These are phyloP conservation scores for Didymella arachidicola DNA, from an alignment of 2,329 filamentous ascomycete species.

Conservation along the genomic window DNA sequence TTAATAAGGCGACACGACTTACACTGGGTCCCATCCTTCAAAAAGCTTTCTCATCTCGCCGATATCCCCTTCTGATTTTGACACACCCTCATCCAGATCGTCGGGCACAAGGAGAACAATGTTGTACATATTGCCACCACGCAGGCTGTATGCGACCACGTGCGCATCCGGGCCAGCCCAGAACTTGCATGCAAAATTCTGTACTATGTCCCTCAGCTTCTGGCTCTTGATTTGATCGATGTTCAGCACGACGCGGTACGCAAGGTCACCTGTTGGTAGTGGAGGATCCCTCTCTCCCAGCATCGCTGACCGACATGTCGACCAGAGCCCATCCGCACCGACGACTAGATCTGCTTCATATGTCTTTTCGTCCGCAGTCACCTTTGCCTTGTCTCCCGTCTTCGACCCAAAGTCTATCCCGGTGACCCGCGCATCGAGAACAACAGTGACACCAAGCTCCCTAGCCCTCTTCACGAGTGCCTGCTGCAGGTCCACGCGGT, in stretches of 20 bases:
- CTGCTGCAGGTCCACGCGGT: constrained; percentile 68
- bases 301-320: constrained; percentile 58
- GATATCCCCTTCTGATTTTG: constrained; percentile 61
- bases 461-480: constrained; percentile 61
- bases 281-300: constrained; percentile 30
- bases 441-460: constrained; percentile 62
- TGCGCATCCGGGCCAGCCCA: constrained; percentile 71
- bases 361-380: constrained; percentile 53
- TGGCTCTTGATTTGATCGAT: constrained; percentile 61
- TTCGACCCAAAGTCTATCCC: constrained; percentile 57
- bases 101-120: constrained; percentile 72
- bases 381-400: constrained; percentile 40
- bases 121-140: constrained; percentile 68
- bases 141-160: constrained; percentile 68
- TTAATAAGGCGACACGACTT: constrained; percentile 47
- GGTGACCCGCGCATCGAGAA: constrained; percentile 59
- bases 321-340: constrained; percentile 71
- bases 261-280: constrained; percentile 67
- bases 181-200: constrained; percentile 62
- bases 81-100: constrained; percentile 63
- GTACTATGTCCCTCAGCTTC: constrained; percentile 61
- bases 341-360: constrained; percentile 65
- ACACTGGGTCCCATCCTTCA: constrained; percentile 69
- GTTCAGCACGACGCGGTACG: constrained; percentile 67
- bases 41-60: constrained; percentile 70